Evolutionary conservation across 164 flowering plant genomes (phyloP).

Genomic region (Stephania cephalantha): DNA sequence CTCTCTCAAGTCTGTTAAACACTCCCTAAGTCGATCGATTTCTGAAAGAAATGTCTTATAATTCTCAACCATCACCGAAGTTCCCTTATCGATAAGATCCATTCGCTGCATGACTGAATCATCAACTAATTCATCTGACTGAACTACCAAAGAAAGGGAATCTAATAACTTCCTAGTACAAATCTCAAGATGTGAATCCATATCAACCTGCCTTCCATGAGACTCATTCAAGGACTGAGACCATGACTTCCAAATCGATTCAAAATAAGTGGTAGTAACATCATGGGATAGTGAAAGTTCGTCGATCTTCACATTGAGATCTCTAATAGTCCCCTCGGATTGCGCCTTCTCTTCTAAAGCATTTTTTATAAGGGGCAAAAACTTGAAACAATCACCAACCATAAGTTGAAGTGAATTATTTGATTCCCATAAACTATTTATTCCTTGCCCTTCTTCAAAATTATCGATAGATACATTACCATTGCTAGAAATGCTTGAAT

Average conservation of each 20-base stretch:
- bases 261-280: constrained; percentile 25
- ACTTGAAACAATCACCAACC: constrained; percentile 46
- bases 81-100: constrained; percentile 40
- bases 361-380: constrained; percentile 21
- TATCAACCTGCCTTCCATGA: constrained; percentile 28
- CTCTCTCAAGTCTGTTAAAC: constrained; percentile 36
- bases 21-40: constrained; percentile 39
- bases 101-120: constrained; percentile 38
- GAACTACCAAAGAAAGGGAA: constrained; percentile 34
- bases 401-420: constrained; percentile 29
- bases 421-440: constrained; percentile 9
- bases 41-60: constrained; percentile 39
- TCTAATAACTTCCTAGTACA: constrained; percentile 34
- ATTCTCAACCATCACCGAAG: constrained; percentile 37
- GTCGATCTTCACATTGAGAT: constrained; percentile 43
- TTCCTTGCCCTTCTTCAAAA: constrained; percentile 20
- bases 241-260: constrained; percentile 19
- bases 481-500: constrained; percentile 16
- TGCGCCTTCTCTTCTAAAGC: constrained; percentile 33
- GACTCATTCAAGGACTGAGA: constrained; percentile 20
- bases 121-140: constrained; percentile 35
- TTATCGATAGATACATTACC: constrained; percentile 15
- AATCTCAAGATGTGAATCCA: constrained; percentile 34
- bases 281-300: constrained; percentile 39
- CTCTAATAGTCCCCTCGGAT: constrained; percentile 40